Base-by-base conservation (phyloP, 305 asterid species). In the Fraxinus greggii region DNA sequence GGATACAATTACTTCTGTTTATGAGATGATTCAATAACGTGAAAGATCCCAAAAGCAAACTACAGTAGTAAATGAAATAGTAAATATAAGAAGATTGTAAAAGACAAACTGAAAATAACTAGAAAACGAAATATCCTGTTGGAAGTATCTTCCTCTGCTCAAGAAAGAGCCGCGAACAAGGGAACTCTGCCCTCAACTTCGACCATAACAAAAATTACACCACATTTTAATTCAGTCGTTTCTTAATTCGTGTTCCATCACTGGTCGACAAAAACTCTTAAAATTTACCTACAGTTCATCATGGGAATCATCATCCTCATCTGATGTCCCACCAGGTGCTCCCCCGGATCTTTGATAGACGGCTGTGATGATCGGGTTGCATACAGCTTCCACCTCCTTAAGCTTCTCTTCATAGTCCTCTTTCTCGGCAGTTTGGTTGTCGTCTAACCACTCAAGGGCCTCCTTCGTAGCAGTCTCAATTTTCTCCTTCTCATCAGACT, bases 311-410 rank as follows among this genome's bases (percentile, higher is more conserved):
- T 69, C 75, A 15, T 69, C 75, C 40, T 69, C 75, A 13, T 69
- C 75, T 29, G 75, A 69, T 69, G 75, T 69, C 75, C 75, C 75
- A 69, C 75, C 75, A 69, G 91, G 89, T 61, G 91, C 88, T 19
- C 91, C 92, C 51, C 92, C 92, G 8, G 92, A 83, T 78, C 92
- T 84, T 77, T 89, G 92, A 83, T 89, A 89, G n/a, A 89, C 90
- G 12, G 92, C 91, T 36, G 92, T 83, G 59, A 89, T 86, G 67
- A 89, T 89, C 7, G 92, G 92, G 65, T 89, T 89, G 69, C 92
- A 89, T 13, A 89, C 90, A 15, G 92, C 91, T 82, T 69, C 75
- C 75, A 69, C 75, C 75, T 69, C 75, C 75, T 69, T 69, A 0
- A 69, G 75, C 75, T 69, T 69, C 75, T 69, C 75, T 29, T 69